These are phyloP conservation scores for Plenodomus lindquistii DNA, from an alignment of 2,329 filamentous ascomycete genomes.

Conservation along the genomic window DNA sequence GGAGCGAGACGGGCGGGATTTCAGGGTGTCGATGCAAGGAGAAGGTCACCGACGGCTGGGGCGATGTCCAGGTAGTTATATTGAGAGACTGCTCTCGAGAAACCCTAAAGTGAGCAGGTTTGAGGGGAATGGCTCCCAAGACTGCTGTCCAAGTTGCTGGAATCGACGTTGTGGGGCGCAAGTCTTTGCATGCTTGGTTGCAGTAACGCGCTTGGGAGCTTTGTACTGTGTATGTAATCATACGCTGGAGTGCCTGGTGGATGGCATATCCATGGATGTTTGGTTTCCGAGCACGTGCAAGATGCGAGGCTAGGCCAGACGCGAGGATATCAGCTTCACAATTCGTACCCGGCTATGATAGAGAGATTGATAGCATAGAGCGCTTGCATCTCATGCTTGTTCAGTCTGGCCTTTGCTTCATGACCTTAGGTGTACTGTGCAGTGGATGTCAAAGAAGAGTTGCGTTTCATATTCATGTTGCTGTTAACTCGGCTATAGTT, in stretches of 20 bases:
- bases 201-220: not conserved
- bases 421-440: no score
- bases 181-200: not conserved
- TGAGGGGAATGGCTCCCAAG: constrained; percentile 18
- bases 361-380: no score
- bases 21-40: not conserved
- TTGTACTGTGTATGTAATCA: no score
- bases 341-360: no score
- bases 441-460: constrained; percentile 1
- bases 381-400: no score
- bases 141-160: constrained; percentile 2
- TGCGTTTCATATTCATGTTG: no score
- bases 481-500: constrained; percentile 20
- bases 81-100: not conserved
- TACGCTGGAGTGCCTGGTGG: no score
- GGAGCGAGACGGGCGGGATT: not conserved
- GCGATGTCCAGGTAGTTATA: not conserved
- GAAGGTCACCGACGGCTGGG: not conserved
- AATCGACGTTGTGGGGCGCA: not conserved
- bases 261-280: no score
- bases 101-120: constrained; percentile 16
- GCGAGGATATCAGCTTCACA: no score
- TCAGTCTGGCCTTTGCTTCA: no score
- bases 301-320: no score
- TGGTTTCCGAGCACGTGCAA: no score